Evolutionary conservation across 1,284 basidiomycete genomes (phyloP).

Genomic region (Cryptococcus maquisensis): DNA sequence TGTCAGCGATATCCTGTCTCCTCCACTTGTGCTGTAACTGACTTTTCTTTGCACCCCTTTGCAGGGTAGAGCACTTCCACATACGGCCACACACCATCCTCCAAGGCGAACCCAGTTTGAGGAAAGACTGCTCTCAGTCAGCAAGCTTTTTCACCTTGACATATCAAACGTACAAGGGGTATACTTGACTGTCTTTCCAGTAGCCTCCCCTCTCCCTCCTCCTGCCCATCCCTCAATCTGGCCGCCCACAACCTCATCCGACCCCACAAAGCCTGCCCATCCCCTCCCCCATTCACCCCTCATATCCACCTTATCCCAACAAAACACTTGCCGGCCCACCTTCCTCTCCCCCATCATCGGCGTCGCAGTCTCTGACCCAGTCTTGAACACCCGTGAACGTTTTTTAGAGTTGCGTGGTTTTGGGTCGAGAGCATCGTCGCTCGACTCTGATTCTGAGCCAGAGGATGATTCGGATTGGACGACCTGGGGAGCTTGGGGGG

Average conservation of each 20-base stretch:
- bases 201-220: slow-evolving; percentile 15
- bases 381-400: neutral
- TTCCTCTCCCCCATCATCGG: slow-evolving; percentile 13
- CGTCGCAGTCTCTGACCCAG: slow-evolving; percentile 4
- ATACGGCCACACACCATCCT: slow-evolving; percentile 33
- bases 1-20: neutral
- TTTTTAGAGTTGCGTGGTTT: slow-evolving; percentile 14
- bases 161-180: slow-evolving; percentile 27
- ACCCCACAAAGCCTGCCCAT: slow-evolving; percentile 38
- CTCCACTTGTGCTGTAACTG: slow-evolving; percentile 7
- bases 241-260: slow-evolving; percentile 33
- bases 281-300: slow-evolving; percentile 39
- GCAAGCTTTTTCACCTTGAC: neutral
- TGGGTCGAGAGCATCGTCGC: slow-evolving; percentile 19
- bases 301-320: slow-evolving; percentile 29
- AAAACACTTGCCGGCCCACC: slow-evolving; percentile 26
- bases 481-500: neutral
- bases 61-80: slow-evolving; percentile 50
- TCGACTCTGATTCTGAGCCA: slow-evolving; percentile 6
- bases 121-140: slow-evolving; percentile 22
- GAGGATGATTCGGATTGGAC: slow-evolving; percentile 17
- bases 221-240: slow-evolving; percentile 28
- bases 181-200: slow-evolving; percentile 26
- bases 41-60: slow-evolving; percentile 41
- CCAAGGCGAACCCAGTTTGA: slow-evolving; percentile 41